Conservation (phyloP, 2,329 filamentous ascomycete species). For the Aspergillus amoenus region DNA sequence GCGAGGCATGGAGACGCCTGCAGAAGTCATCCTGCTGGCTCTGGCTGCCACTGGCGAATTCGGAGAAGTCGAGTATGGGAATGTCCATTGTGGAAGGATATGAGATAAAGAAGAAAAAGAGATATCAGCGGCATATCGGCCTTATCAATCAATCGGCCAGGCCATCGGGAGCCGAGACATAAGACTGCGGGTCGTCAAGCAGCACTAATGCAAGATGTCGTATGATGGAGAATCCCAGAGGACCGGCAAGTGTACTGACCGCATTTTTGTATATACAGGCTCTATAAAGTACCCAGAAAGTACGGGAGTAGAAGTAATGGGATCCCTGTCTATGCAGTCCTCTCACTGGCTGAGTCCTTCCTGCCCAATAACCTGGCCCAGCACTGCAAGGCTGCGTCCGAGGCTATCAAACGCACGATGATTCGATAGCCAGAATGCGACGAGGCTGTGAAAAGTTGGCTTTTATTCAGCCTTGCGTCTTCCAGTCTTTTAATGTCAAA, state of each 20-base stretch:
- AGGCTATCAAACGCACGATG: neutral
- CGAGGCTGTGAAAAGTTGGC: neutral
- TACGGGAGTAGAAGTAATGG: no score
- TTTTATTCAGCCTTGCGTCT: no score
- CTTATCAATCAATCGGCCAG: neutral
- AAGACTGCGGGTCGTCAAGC: neutral
- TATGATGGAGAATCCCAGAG: neutral
- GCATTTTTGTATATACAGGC: neutral
- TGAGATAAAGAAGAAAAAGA: neutral
- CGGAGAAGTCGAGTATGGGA: neutral
- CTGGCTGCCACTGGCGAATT: neutral
- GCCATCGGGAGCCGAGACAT: neutral
- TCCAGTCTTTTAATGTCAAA: no score
- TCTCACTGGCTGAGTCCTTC: neutral
- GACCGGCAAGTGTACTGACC: neutral
- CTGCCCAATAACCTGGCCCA: no score
- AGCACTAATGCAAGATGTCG: neutral
- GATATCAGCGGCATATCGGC: neutral
- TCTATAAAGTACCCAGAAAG: neutral
- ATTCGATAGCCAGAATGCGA: neutral
- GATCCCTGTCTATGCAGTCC: neutral
- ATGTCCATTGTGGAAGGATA: neutral
- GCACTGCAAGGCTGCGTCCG: neutral
- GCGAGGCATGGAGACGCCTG: neutral
- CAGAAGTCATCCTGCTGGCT: constrained; percentile 6